Evolutionary conservation across 2,329 filamentous ascomycete genomes (phyloP).

Genomic region (Xylaria sp.): DNA sequence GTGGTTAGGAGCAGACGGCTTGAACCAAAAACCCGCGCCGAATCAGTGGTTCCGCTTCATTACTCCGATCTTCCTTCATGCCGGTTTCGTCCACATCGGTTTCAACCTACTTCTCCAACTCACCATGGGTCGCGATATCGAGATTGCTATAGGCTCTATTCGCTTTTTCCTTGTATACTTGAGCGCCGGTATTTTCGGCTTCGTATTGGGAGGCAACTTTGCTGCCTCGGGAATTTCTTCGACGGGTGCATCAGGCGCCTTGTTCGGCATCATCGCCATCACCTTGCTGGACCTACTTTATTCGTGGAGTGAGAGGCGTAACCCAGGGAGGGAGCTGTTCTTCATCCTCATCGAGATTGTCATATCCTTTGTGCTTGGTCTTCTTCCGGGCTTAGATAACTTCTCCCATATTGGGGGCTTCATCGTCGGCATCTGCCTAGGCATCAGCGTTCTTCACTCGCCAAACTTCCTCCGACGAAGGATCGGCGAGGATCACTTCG

Average conservation of each 20-base stretch:
- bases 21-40: conserved; percentile 69
- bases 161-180: conserved; percentile 93
- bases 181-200: conserved; percentile 92
- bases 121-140: conserved; percentile 91
- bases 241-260: conserved; percentile 86
- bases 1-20: conserved; percentile 58
- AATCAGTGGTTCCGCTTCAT: conserved; percentile 99
- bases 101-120: conserved; percentile 95
- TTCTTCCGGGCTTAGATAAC: conserved; percentile 94
- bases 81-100: conserved; percentile 91
- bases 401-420: conserved; percentile 98
- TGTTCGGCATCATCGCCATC: conserved; percentile 93
- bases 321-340: conserved; percentile 83
- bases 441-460: conserved; percentile 88
- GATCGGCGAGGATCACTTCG: conserved; percentile 70
- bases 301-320: conserved; percentile 83
- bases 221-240: conserved; percentile 84
- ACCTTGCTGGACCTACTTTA: conserved; percentile 91
- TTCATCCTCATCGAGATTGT: conserved; percentile 87
- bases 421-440: conserved; percentile 87
- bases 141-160: conserved; percentile 86
- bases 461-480: conserved; percentile 81
- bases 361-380: conserved; percentile 90
- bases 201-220: conserved; percentile 94
- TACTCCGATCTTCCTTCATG: conserved; percentile 92